Conservation (phyloP, 805 yeast species). For the Ascoidea rubescens region DNA sequence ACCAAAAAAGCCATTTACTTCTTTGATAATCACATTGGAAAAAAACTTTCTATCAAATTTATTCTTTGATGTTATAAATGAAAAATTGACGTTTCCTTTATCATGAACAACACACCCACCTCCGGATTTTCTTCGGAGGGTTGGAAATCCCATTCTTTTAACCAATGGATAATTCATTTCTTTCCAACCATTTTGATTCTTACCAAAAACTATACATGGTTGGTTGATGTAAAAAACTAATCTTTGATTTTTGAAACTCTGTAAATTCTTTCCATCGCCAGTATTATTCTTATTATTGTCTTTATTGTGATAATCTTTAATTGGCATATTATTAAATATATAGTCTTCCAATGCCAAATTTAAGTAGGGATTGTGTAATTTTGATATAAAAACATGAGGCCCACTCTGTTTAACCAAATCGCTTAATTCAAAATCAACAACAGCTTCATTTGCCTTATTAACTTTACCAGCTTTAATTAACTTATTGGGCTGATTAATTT, state of each 20-base stretch:
- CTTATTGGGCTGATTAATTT: too few relatives aligned
- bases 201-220: conserved; percentile 88
- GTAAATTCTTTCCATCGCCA: background rate
- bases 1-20: conserved; percentile 16
- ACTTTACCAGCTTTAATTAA: too few relatives aligned
- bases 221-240: conserved; percentile 62
- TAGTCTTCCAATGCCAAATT: conserved; percentile 78
- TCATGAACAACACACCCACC: conserved; percentile 98
- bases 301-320: conserved; percentile 11
- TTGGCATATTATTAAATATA: conserved; percentile 53
- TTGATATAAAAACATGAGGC: conserved; percentile 34
- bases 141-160: conserved; percentile 37
- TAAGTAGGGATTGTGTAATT: conserved; percentile 47
- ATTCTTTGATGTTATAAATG: conserved; percentile 57
- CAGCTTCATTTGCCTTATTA: too few relatives aligned
- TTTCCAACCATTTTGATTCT: conserved; percentile 90
- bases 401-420: background rate
- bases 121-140: conserved; percentile 73
- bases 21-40: conserved; percentile 31
- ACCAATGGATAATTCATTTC: conserved; percentile 58
- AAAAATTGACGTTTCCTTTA: conserved; percentile 73
- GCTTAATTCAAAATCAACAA: too few relatives aligned
- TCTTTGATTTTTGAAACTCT: conserved; percentile 26
- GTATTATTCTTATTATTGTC: background rate
- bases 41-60: conserved; percentile 49